Evolutionary conservation across 192 early-diverging fungal species (phyloP), one percentile per base, ranked within the genome.

Genomic region (Oehlia diaphana): DNA sequence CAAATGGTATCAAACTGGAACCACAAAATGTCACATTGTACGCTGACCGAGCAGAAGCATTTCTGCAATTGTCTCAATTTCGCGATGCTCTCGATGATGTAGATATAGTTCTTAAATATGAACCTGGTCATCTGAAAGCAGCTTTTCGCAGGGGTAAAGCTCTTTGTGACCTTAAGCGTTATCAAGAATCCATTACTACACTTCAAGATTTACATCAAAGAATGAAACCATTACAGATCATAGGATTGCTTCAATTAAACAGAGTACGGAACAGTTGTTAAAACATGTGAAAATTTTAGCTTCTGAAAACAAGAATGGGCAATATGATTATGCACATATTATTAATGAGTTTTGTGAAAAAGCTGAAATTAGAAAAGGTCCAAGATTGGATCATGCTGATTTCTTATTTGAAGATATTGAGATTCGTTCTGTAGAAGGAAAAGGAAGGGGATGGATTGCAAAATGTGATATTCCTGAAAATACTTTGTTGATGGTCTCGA

Each of bases 301-400:
- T 33, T 16, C 6, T 26, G 72, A 74, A 61, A 74, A 19, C 19
- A 2, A 37, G 33, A 39, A 74, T 61, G 72, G 72, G 9, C 0
- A 53, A 19, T 74, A 74, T 35, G n/a, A 74, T 58, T 53, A 28
- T 74, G 9, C 49, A 2, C 7, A 4, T n/a, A 74, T 74, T 23
- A 13, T 74, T 4, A 23, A 74, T 58, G 72, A 74, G 35, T 58
- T 61, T 58, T 74, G 19, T 47, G 26, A 74, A 14, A 33, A 13
- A 1, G 19, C 19, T 28, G n/a, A 70, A 35, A 3, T 37, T 19
- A 35, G 9, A 42, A 70, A 50, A 53, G 16, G 16, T 42, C 37
- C 68, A 6, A 71, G 68, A n/a, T 61, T 74, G 13, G 50, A 74
- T 61, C 72, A 74, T 61, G 72, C 72, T 8, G 72, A 74, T 39